A percentile compares a stretch with the other conserved stretches of the same genome.
These are phyloP conservation scores for Pichia sp. DNA, from an alignment of 1,139 yeast genomes.

Conservation along the genomic window DNA sequence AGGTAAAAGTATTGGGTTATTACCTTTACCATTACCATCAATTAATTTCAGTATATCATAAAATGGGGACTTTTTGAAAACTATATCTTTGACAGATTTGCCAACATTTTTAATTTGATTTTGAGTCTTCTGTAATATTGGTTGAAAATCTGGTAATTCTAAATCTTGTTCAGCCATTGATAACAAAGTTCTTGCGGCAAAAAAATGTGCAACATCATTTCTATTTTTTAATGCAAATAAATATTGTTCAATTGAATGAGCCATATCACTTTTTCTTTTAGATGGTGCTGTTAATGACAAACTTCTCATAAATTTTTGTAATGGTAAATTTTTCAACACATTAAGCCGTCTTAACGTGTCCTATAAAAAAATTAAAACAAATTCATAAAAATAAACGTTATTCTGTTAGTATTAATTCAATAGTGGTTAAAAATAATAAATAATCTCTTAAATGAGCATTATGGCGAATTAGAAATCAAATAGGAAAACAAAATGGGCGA, in stretches of 20 bases:
- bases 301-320: not conserved
- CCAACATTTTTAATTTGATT: constrained; percentile 27
- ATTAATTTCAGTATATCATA: constrained; percentile 21
- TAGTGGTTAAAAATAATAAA: no score
- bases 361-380: not conserved
- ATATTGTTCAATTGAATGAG: constrained; percentile 2
- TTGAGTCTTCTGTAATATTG: not conserved
- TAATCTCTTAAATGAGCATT: no score
- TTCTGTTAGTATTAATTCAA: not conserved
- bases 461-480: no score
- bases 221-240: not conserved
- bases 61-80: constrained; percentile 10
- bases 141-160: constrained; percentile 1
- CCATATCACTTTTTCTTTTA: constrained; percentile 10
- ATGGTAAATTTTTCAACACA: not conserved
- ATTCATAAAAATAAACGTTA: not conserved
- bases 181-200: constrained; percentile 9
- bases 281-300: constrained; percentile 1
- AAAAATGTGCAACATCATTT: constrained; percentile 17
- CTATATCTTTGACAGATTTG: constrained; percentile 28
- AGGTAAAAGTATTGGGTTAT: not conserved
- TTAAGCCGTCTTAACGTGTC: constrained; percentile 3
- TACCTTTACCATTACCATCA: constrained; percentile 11
- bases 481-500: no score
- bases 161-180: not conserved